Conservation (phyloP, 352 stramenopile species). For the Pythium sukuiense region DNA sequence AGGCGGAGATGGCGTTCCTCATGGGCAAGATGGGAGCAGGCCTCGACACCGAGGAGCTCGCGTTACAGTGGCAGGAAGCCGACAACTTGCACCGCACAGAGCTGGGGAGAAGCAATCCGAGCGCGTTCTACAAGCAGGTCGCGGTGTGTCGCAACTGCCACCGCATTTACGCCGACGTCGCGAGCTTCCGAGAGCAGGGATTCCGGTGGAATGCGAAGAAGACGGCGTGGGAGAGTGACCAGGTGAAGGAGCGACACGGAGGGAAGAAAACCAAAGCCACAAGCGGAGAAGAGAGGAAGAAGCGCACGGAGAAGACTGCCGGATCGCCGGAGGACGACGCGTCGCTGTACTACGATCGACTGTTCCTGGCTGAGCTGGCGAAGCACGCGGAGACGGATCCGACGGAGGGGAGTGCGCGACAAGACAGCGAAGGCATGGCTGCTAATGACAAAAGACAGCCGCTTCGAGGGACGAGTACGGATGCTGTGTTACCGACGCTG, state of each 20-base stretch:
- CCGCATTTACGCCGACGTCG: conserved; percentile 62
- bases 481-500: background rate
- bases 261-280: background rate
- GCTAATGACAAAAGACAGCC: background rate
- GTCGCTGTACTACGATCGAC: conserved; percentile 25
- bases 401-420: conserved; percentile 1
- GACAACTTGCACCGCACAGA: conserved; percentile 65
- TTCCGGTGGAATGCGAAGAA: conserved; percentile 38
- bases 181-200: conserved; percentile 43
- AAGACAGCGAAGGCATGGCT: background rate
- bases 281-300: conserved; percentile 14
- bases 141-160: conserved; percentile 73
- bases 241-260: background rate
- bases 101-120: conserved; percentile 61
- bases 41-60: conserved; percentile 24
- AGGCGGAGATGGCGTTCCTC: conserved; percentile 59
- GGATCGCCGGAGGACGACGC: conserved; percentile 22
- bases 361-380: conserved; percentile 69
- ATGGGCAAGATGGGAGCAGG: conserved; percentile 2
- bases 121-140: conserved; percentile 80
- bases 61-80: conserved; percentile 61
- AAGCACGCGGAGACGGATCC: conserved; percentile 39
- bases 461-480: background rate
- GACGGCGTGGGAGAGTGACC: conserved; percentile 13
- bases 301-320: background rate